These are phyloP conservation scores for Skeletonema tropicum DNA, from an alignment of 108 stramenopile species.

Conservation along the genomic window DNA sequence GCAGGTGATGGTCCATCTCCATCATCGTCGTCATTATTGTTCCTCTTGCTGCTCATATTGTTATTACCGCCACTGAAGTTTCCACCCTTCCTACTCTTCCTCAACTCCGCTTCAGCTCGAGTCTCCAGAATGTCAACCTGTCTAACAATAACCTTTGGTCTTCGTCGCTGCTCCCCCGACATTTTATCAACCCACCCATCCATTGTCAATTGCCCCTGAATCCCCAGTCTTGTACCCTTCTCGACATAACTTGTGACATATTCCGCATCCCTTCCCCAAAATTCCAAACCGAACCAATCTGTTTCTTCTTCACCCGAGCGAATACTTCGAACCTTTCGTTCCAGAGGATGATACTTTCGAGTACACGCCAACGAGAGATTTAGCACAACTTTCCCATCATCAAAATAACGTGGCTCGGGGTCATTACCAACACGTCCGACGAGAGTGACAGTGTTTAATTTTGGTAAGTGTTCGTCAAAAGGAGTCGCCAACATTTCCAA, in stretches of 20 bases:
- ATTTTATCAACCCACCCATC: slow-evolving; percentile 73
- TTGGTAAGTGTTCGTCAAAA: slow-evolving; percentile 81
- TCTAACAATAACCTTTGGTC: slow-evolving; percentile 64
- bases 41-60: slow-evolving; percentile 22
- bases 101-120: slow-evolving; percentile 69
- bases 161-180: slow-evolving; percentile 61
- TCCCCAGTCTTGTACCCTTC: slow-evolving; percentile 76
- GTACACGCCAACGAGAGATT: slow-evolving; percentile 80
- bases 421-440: slow-evolving; percentile 83
- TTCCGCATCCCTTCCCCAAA: slow-evolving; percentile 92
- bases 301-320: slow-evolving; percentile 86
- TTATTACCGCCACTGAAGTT: slow-evolving; percentile 11
- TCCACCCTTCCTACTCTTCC: slow-evolving; percentile 19
- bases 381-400: slow-evolving; percentile 89
- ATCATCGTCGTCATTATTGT: slow-evolving; percentile 36
- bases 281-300: slow-evolving; percentile 92
- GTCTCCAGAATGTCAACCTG: slow-evolving; percentile 84
- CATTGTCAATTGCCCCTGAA: slow-evolving; percentile 63
- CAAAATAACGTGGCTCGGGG: slow-evolving; percentile 88
- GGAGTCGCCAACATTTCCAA: slow-evolving; percentile 45
- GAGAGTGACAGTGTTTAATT: slow-evolving; percentile 79
- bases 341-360: slow-evolving; percentile 84
- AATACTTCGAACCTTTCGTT: slow-evolving; percentile 68
- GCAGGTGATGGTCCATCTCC: slow-evolving; percentile 37
- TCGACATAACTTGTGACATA: slow-evolving; percentile 75